Conservation (phyloP, 441 rosid species). For the Isatis lusitanica region DNA sequence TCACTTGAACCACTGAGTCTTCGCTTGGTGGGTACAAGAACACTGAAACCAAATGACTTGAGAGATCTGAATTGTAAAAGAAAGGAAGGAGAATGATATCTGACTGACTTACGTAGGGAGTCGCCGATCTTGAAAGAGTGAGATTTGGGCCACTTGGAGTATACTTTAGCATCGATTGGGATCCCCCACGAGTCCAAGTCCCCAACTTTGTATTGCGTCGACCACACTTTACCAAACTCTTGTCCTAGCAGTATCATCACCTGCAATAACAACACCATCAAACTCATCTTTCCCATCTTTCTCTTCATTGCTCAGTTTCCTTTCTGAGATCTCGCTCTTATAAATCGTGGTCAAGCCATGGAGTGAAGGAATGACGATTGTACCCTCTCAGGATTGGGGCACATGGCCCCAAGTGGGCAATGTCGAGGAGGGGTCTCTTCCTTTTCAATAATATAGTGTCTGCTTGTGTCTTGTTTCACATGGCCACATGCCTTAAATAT, state of each 20-base stretch:
- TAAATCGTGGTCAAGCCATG: conserved; percentile 3
- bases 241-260: conserved; percentile 47
- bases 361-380: background rate
- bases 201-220: conserved; percentile 79
- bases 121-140: conserved; percentile 72
- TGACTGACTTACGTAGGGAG: conserved; percentile 64
- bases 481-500: conserved; percentile 18
- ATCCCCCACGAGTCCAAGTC: conserved; percentile 86
- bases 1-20: conserved; percentile 88
- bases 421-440: conserved; percentile 18
- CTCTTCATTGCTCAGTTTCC: conserved; percentile 13
- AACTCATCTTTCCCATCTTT: conserved; percentile 40
- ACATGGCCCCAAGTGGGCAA: conserved; percentile 32
- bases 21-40: conserved; percentile 98
- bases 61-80: background rate
- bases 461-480: conserved; percentile 24
- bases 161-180: conserved; percentile 68
- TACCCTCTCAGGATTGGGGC: conserved; percentile 17
- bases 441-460: conserved; percentile 1
- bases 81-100: background rate
- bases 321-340: conserved; percentile 23
- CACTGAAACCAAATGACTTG: conserved; percentile 44
- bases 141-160: conserved; percentile 70
- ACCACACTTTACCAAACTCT: conserved; percentile 42
- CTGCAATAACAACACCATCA: conserved; percentile 33